Evolutionary conservation across 257 asterid genomes (phyloP).

Genomic region (Solanum piurae): DNA sequence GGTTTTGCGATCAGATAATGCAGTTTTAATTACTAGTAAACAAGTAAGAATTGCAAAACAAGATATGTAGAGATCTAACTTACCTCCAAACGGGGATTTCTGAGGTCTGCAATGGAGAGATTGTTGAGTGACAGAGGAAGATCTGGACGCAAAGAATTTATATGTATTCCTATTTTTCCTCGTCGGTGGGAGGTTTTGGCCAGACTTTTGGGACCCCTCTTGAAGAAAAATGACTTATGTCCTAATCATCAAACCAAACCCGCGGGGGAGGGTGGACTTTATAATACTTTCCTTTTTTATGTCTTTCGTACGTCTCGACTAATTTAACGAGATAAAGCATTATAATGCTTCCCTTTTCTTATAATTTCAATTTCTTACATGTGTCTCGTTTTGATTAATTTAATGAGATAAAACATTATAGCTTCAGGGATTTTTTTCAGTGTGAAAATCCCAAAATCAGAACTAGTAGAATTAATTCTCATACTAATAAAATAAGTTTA

Average conservation of each 20-base stretch:
- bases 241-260: background rate
- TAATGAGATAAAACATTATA: too few relatives aligned
- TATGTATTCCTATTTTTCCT: background rate
- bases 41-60: background rate
- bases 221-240: background rate
- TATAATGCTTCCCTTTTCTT: too few relatives aligned
- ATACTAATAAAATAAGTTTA: too few relatives aligned
- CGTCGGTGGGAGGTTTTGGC: background rate
- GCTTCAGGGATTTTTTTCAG: too few relatives aligned
- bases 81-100: background rate
- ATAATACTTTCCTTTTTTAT: background rate
- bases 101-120: background rate
- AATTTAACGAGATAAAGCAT: too few relatives aligned
- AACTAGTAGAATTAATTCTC: background rate
- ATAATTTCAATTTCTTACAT: too few relatives aligned
- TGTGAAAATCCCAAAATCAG: background rate
- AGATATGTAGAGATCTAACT: background rate
- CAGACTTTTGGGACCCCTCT: background rate
- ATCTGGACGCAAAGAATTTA: background rate
- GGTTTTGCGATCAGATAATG: background rate
- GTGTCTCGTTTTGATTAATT: too few relatives aligned
- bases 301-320: too few relatives aligned
- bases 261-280: background rate
- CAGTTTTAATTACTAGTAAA: background rate
- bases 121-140: background rate